These are phyloP conservation scores for Saussurea involucrata DNA, from an alignment of 129 eudicot genomes.

Conservation along the genomic window DNA sequence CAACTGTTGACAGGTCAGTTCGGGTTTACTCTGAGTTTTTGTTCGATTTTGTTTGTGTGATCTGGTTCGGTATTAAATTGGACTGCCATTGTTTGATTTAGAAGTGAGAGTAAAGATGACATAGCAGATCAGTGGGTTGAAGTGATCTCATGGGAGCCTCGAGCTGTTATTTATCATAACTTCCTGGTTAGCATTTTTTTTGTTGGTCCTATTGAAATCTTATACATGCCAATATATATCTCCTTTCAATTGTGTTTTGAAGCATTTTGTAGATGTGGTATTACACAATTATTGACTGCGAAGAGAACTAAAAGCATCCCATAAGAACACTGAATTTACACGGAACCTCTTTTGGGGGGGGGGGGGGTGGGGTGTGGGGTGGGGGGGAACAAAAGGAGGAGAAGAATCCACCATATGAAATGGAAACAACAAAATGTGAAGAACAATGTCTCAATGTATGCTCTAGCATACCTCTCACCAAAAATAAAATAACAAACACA, in stretches of 20 bases:
- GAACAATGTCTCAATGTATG: not conserved
- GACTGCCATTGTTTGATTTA: slow-evolving; percentile 13
- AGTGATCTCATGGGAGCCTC: slow-evolving; percentile 90
- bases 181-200: slow-evolving; percentile 49
- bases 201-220: not conserved
- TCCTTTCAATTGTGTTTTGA: not conserved
- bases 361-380: too few relatives aligned
- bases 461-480: not conserved
- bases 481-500: not conserved
- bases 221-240: not conserved
- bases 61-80: slow-evolving; percentile 13
- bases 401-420: not conserved
- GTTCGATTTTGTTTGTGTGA: not conserved
- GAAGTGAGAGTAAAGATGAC: slow-evolving; percentile 45
- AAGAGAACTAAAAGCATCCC: not conserved
- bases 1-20: slow-evolving; percentile 40
- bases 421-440: not conserved
- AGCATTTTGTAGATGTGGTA: not conserved
- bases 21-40: not conserved
- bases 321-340: not conserved
- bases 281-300: not conserved
- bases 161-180: slow-evolving; percentile 78
- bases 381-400: not conserved
- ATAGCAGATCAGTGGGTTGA: slow-evolving; percentile 88
- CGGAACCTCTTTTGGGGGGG: not conserved